phyloP scores from a whole-genome alignment of 495 filamentous ascomycete genomes.

The Trichoderma gamsii region DNA sequence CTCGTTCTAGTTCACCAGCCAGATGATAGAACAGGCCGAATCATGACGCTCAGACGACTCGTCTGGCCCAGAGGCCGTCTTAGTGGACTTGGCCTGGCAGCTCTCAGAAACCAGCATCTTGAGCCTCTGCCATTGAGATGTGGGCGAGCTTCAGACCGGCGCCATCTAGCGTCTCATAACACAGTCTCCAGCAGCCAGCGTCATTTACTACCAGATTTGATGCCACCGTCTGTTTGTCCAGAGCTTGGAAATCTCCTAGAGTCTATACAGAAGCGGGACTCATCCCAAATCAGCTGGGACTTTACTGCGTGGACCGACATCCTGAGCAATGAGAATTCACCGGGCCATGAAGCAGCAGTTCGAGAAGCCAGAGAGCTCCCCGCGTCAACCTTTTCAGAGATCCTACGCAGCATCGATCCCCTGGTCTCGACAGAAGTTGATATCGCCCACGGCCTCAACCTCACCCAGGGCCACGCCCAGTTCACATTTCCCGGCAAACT shows the following conservation, averaged over 20 bases:
- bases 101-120: background rate
- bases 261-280: background rate
- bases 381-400: slow-evolving; percentile 32
- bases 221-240: background rate
- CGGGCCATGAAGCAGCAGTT: background rate
- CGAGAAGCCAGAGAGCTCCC: slow-evolving; percentile 18
- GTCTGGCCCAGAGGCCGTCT: background rate
- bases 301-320: slow-evolving; percentile 10
- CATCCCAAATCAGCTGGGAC: background rate
- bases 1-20: background rate
- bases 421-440: slow-evolving; percentile 25
- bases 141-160: background rate
- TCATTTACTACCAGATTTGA: background rate
- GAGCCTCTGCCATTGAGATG: background rate
- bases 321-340: background rate
- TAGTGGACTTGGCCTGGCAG: background rate
- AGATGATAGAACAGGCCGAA: background rate
- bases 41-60: slow-evolving; percentile 4
- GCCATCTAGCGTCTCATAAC: background rate
- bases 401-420: slow-evolving; percentile 33
- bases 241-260: background rate
- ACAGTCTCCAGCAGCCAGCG: background rate
- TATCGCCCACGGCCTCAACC: slow-evolving; percentile 19
- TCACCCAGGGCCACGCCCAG: slow-evolving; percentile 26
- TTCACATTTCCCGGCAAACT: slow-evolving; percentile 21